Evolutionary conservation across 176 grass and related monocot species (phyloP).

Genomic region (Hordeum marinum): DNA sequence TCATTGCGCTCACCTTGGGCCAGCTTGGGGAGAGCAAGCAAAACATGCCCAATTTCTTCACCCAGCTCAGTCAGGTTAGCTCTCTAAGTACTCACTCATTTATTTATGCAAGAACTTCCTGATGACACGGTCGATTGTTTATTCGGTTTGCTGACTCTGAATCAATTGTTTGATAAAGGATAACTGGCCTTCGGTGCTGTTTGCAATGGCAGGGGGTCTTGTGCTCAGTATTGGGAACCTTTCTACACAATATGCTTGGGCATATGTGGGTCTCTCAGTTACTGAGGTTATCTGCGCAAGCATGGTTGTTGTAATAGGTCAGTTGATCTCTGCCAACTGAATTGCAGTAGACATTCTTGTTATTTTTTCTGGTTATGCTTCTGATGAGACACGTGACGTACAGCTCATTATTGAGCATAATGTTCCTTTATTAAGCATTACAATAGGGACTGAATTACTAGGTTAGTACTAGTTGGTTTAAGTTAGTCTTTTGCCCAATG

Average conservation of each 20-base stretch:
- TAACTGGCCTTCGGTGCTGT: slow-evolving; percentile 61
- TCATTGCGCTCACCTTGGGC: slow-evolving; percentile 53
- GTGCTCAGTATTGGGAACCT: slow-evolving; percentile 69
- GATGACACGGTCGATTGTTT: neutral
- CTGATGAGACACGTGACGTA: neutral
- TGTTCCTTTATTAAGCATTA: neutral
- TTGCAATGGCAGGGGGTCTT: slow-evolving; percentile 57
- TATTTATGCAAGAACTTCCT: neutral
- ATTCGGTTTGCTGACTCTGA: neutral
- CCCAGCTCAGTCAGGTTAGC: slow-evolving; percentile 59
- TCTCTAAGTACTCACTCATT: neutral
- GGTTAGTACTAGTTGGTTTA: neutral
- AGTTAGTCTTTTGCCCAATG: neutral
- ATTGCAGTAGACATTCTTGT: neutral
- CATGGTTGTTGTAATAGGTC: slow-evolving; percentile 70
- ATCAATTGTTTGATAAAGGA: slow-evolving; percentile 33
- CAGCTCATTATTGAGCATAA: neutral
- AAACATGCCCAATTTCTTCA: slow-evolving; percentile 58
- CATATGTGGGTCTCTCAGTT: slow-evolving; percentile 63
- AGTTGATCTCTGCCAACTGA: neutral
- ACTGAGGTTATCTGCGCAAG: slow-evolving; percentile 59
- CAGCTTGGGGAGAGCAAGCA: slow-evolving; percentile 50
- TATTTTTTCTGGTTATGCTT: neutral
- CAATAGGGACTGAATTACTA: neutral
- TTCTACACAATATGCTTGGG: slow-evolving; percentile 62